Evolutionary conservation across 139 green algal species (phyloP).

Genomic region (Chlorella ohadii): DNA sequence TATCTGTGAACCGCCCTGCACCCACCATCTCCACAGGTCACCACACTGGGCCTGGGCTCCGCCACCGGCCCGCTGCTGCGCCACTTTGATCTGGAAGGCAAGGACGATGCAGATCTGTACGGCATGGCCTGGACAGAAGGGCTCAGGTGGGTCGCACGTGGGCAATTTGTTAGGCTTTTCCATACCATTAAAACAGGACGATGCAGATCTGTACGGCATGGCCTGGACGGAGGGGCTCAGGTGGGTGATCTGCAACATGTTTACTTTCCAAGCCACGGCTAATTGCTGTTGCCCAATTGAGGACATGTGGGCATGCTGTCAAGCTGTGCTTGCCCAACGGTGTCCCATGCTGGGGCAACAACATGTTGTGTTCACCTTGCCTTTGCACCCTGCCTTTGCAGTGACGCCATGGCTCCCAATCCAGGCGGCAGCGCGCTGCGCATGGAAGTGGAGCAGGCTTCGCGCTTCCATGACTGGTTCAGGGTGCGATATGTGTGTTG

Average conservation of each 20-base stretch:
- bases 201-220: slow-evolving; percentile 45
- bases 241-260: too few species aligned
- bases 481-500: too few species aligned
- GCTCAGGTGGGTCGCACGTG: slow-evolving; percentile 20
- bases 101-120: slow-evolving; percentile 49
- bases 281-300: too few species aligned
- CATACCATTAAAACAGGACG: too few species aligned
- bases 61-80: slow-evolving; percentile 52
- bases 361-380: too few species aligned
- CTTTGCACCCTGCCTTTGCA: slow-evolving; percentile 14
- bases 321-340: too few species aligned
- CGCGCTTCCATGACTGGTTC: slow-evolving; percentile 44
- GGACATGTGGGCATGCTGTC: too few species aligned
- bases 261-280: too few species aligned
- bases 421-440: background rate
- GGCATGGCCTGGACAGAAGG: slow-evolving; percentile 23
- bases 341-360: too few species aligned
- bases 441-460: slow-evolving; percentile 18
- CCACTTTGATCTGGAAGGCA: slow-evolving; percentile 51
- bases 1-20: too few species aligned
- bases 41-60: slow-evolving; percentile 64
- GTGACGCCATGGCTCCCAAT: background rate
- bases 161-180: too few species aligned
- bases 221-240: slow-evolving; percentile 21
- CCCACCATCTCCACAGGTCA: background rate